phyloP scores from a whole-genome alignment of 768 basidiomycete species.

The Austroboletus eburneus region DNA sequence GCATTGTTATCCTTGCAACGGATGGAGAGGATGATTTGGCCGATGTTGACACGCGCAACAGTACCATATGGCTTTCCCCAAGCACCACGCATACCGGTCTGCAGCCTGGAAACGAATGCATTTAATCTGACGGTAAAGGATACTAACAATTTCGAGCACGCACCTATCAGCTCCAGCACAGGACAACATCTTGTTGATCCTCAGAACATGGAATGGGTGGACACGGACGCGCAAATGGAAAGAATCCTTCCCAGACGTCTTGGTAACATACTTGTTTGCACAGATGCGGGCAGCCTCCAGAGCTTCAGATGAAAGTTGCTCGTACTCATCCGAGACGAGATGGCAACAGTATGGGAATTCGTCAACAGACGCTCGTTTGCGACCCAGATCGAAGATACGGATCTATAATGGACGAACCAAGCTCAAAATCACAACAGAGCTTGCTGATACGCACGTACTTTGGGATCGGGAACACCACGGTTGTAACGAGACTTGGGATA shows the following conservation, averaged over 20 bases:
- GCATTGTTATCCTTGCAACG: slow-evolving; percentile 88
- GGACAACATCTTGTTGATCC: slow-evolving; percentile 99
- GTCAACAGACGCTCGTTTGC: slow-evolving; percentile 94
- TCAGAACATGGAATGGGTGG: slow-evolving; percentile 97
- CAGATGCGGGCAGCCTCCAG: slow-evolving; percentile 98
- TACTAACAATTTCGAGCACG: no score
- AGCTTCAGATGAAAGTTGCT: slow-evolving; percentile 93
- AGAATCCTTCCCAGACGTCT: slow-evolving; percentile 96
- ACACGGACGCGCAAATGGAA: slow-evolving; percentile 98
- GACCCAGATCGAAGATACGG: slow-evolving; percentile 92
- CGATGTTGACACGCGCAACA: slow-evolving; percentile 94
- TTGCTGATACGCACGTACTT: slow-evolving; percentile 43
- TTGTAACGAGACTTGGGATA: slow-evolving; percentile 95
- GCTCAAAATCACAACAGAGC: background rate
- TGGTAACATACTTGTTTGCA: slow-evolving; percentile 99
- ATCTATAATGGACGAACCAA: slow-evolving; percentile 51
- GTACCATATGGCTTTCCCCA: slow-evolving; percentile 99
- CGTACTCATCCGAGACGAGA: slow-evolving; percentile 96
- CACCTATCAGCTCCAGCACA: slow-evolving; percentile 98
- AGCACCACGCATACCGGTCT: slow-evolving; percentile 98
- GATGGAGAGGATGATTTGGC: slow-evolving; percentile 89
- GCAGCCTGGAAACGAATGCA: slow-evolving; percentile 48
- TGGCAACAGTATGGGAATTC: slow-evolving; percentile 98
- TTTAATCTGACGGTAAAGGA: background rate
- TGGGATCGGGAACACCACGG: slow-evolving; percentile 97